Evolutionary conservation across 2,329 filamentous ascomycete species (phyloP).

Genomic region (Lecanicillium sp.): DNA sequence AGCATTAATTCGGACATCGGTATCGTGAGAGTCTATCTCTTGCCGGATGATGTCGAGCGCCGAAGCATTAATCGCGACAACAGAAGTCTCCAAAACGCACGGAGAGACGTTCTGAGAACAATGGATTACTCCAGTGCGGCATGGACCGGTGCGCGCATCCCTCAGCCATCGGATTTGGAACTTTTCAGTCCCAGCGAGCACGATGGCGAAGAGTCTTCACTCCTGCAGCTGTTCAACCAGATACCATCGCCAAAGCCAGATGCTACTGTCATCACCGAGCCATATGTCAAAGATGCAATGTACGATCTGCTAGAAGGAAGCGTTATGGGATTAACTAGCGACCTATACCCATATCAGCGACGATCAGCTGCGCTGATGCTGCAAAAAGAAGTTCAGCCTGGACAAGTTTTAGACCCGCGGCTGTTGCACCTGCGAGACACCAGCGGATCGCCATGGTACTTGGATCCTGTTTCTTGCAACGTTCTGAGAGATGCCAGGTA

Average conservation of each 20-base stretch:
- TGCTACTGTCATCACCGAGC: constrained; percentile 38
- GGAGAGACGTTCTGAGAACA: constrained; percentile 39
- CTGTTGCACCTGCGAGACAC: constrained; percentile 55
- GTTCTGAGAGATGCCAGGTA: constrained; percentile 58
- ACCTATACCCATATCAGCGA: constrained; percentile 71
- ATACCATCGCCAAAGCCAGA: constrained; percentile 60
- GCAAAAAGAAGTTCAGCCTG: constrained; percentile 64
- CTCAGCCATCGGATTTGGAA: constrained; percentile 9
- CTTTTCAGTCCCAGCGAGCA: constrained; percentile 31
- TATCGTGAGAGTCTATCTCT: constrained; percentile 49
- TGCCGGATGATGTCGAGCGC: constrained; percentile 58
- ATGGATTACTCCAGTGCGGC: constrained; percentile 48
- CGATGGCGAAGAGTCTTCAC: constrained; percentile 36
- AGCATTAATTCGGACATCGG: constrained; percentile 13
- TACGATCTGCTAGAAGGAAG: constrained; percentile 44
- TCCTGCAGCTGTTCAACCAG: constrained; percentile 67
- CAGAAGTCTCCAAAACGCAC: constrained; percentile 32
- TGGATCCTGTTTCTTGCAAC: constrained; percentile 55
- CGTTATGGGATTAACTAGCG: constrained; percentile 52
- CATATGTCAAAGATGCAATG: constrained; percentile 45
- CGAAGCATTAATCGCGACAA: constrained; percentile 41
- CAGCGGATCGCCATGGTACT: constrained; percentile 57
- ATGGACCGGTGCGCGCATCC: constrained; percentile 44
- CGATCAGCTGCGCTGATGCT: constrained; percentile 78
- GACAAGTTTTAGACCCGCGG: constrained; percentile 64